Evolutionary conservation across 208 protist species (phyloP), one percentile per base, ranked within the genome.

Genomic region (Wallacemonas sp.): DNA sequence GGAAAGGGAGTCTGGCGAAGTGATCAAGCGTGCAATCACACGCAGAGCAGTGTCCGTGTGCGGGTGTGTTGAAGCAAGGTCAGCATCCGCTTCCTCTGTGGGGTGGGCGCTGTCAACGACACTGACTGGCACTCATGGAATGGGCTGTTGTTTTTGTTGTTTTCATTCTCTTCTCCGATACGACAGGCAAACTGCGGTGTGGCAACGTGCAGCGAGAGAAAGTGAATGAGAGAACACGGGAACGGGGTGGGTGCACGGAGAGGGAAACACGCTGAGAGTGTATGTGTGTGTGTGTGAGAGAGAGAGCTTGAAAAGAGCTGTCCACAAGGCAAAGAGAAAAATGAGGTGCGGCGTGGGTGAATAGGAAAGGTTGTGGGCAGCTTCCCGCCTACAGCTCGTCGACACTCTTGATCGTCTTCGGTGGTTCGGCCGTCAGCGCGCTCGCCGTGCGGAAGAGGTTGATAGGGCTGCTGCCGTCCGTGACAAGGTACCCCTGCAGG

Each of bases 401-500:
- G 32, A 57, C 38, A 3, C 12, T 57, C 38, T 57, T 57, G 30
- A 19, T 57, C 27, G n/a, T 41, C 36, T 21, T 15, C 4, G 42
- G 21, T n/a, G 19, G 32, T 15, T 50, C 36, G 13, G 71, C 77
- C 15, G 87, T 80, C 33, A 97, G 71, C 44, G 87, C 91, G 19
- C 70, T 50, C 0, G 96, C 92, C 22, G 91, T 91, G 24, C 82
- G 75, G 66, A 97, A 96, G 5, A 98, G 74, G 60, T 98, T 97
- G 59, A 98, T 85, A 10, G 94, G 94, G 3, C 69, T 88, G 29
- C 68, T 88, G 37, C 96, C 96, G 71, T 98, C 92, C 27, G 94
- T 98, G 22, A 98, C 85, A 9, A 98, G 73, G 63, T 97, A 93
- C 22, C 88, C 88, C 70, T 97, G 63, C 38, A 97, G 61, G 19